These are phyloP conservation scores for Thermochaetoides thermophila DNA, from an alignment of 495 filamentous ascomycete genomes.

Conservation along the genomic window DNA sequence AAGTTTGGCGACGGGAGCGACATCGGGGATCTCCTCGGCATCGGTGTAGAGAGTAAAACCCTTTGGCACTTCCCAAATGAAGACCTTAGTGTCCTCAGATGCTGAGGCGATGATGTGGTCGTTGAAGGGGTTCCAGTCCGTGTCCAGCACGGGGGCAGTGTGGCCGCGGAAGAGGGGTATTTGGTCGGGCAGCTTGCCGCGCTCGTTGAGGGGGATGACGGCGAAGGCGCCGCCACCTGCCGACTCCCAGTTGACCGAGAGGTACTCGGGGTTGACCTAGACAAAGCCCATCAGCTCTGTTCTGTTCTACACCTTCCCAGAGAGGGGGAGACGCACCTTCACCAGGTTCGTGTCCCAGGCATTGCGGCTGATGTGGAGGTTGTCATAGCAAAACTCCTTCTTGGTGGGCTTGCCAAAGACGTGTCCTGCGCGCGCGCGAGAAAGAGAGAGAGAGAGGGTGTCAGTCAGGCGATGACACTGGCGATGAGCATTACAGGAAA, in stretches of 20 bases:
- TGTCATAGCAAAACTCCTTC: slow-evolving; percentile 93
- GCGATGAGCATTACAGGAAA: slow-evolving; percentile 9
- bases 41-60: slow-evolving; percentile 72
- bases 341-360: slow-evolving; percentile 98
- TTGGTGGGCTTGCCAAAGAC: slow-evolving; percentile 88
- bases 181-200: slow-evolving; percentile 77
- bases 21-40: slow-evolving; percentile 65
- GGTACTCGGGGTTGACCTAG: slow-evolving; percentile 86
- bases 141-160: slow-evolving; percentile 89
- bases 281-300: background rate
- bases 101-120: slow-evolving; percentile 84
- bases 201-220: slow-evolving; percentile 81
- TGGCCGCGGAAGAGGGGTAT: slow-evolving; percentile 93
- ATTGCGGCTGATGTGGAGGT: slow-evolving; percentile 85
- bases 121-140: slow-evolving; percentile 96
- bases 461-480: slow-evolving; percentile 9
- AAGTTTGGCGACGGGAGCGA: slow-evolving; percentile 66
- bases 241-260: slow-evolving; percentile 97
- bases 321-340: slow-evolving; percentile 44
- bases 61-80: slow-evolving; percentile 89
- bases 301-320: background rate
- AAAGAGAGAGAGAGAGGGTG: too few relatives aligned
- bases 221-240: slow-evolving; percentile 94
- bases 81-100: slow-evolving; percentile 92
- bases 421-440: too few relatives aligned